Evolutionary conservation across 2,329 filamentous ascomycete genomes (phyloP).

Genomic region (Coniochaeta prunicola): DNA sequence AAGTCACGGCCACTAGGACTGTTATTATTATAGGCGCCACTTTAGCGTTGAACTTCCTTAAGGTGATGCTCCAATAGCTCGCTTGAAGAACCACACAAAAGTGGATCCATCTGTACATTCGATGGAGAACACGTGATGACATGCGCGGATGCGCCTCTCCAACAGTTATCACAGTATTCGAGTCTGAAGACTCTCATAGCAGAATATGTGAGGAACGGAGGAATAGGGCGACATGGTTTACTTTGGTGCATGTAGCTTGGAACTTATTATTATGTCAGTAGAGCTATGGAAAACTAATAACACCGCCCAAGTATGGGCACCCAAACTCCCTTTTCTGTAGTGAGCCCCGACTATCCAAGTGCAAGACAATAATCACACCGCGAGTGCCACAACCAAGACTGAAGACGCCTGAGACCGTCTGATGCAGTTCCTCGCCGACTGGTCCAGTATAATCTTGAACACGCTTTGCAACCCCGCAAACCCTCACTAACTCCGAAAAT

Average conservation of each 20-base stretch:
- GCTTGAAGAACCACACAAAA: too few species aligned
- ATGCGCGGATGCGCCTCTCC: too few species aligned
- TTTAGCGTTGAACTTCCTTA: background rate
- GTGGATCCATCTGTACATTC: too few species aligned
- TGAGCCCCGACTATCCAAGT: background rate
- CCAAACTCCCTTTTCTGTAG: background rate
- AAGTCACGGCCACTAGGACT: too few species aligned
- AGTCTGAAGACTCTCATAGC: too few species aligned
- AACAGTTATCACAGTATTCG: too few species aligned
- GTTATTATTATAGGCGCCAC: too few species aligned
- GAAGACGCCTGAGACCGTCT: background rate
- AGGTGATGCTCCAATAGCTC: too few species aligned
- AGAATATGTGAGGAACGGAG: too few species aligned
- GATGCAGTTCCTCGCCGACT: background rate
- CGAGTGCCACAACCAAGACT: background rate
- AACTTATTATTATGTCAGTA: background rate
- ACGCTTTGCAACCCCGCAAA: background rate
- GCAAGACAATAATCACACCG: background rate
- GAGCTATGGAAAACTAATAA: background rate
- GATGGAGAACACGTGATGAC: too few species aligned
- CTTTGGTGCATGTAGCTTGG: background rate
- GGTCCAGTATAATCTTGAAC: background rate
- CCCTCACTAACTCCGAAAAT: background rate
- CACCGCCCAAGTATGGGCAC: background rate
- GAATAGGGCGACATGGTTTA: too few species aligned